Conservation (phyloP, 148 eudicot species). For the Cornus suecica region DNA sequence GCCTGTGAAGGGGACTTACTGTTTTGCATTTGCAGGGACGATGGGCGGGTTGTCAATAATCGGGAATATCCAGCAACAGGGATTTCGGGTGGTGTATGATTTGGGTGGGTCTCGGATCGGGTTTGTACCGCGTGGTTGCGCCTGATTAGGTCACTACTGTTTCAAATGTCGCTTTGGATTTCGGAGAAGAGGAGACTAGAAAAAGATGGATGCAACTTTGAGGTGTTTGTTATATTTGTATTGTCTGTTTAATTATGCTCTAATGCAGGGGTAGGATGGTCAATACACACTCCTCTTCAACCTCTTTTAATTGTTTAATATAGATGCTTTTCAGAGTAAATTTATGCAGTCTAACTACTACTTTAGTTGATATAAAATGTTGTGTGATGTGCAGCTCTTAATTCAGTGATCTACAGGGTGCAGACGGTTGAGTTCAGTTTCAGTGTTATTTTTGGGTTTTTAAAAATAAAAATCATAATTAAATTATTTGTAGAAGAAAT, state of each 20-base stretch:
- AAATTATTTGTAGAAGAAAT: too few species aligned
- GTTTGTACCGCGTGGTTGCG: constrained; percentile 65
- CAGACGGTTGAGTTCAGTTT: too few species aligned
- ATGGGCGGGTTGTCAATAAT: constrained; percentile 79
- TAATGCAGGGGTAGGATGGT: neutral
- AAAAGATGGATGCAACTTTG: neutral
- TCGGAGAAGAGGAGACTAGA: neutral
- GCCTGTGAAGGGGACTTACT: constrained; percentile 63
- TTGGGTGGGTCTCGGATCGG: constrained; percentile 69
- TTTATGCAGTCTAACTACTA: too few species aligned
- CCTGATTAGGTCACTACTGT: constrained; percentile 18
- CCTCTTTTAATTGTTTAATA: too few species aligned
- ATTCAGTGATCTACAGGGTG: too few species aligned
- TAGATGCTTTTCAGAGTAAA: too few species aligned
- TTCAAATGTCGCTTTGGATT: neutral
- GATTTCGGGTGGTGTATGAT: constrained; percentile 83
- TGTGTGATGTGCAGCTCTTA: too few species aligned
- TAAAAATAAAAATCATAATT: too few species aligned
- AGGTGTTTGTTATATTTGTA: neutral
- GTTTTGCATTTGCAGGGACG: constrained; percentile 92
- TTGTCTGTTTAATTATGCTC: neutral
- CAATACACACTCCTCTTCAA: neutral
- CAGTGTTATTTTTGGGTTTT: too few species aligned
- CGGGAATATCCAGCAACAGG: constrained; percentile 96
- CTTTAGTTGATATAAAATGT: too few species aligned